Evolutionary conservation across 192 early-diverging fungal genomes (phyloP), one percentile per base, ranked within the genome.

Genomic region (Lunasporangiospora selenospora): DNA sequence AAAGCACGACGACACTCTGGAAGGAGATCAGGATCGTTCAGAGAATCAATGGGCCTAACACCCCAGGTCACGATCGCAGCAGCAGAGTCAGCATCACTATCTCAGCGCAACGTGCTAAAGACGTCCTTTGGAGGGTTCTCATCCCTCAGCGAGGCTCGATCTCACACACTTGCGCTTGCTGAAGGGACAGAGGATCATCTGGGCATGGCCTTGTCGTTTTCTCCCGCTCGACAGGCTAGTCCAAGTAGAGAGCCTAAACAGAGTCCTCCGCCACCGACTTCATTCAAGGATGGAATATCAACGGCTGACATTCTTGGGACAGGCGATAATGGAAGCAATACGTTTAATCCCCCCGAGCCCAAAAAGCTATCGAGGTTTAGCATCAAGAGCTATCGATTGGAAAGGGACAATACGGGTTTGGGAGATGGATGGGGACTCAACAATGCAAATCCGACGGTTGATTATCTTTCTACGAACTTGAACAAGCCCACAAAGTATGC

Each of bases 41-140:
- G 24, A 26, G 8, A 43, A 11, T 43, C 41, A 13, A 16, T 16
- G 46, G 26, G 9, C n/a, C 46, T 12, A 4, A 24, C 36, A 27
- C 27, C 60, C 21, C 46, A 54, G n/a, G 62, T 54, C 23, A 54
- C 62, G 19, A 59, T 59, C 21, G 32, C 36, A 16, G 65, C 65
- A 9, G 50, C 9, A 0, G 57, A 59, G 33, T 21, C 38, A 8
- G 12, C 18, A 9, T 16, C 11, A 4, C n/a, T n/a, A n/a, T 40
- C 62, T 19, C 47, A 41, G 19, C 6, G 43, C 29, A 50, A 50
- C 19, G 62, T 50, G 3, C 31, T 58, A 26, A 67, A 59, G 50
- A 67, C 55, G 12, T 67, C 65, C 1, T 67, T 67, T 53, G 56
- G 55, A 21, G 65, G 65, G 26, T 67, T 67, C 36, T 67, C 65